Evolutionary conservation across 2,329 filamentous ascomycete genomes (phyloP).

Genomic region (Ilyonectria sp.): DNA sequence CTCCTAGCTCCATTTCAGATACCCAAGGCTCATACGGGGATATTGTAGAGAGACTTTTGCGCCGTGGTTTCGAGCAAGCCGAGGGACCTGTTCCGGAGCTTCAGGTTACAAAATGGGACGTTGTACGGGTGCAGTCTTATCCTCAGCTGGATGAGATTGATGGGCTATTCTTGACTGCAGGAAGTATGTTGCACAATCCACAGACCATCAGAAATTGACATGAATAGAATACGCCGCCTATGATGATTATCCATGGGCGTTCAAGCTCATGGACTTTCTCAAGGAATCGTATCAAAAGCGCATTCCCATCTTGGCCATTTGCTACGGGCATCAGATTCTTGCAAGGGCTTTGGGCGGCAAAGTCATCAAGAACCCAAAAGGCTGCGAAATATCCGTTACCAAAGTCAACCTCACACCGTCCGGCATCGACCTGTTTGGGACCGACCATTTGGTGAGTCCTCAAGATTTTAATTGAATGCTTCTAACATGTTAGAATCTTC

Average conservation of each 20-base stretch:
- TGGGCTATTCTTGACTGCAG: constrained; percentile 11
- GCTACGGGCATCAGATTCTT: constrained; percentile 20
- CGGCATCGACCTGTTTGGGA: constrained; percentile 5
- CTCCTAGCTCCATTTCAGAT: constrained; percentile 11
- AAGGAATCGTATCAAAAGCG: background rate
- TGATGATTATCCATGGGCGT: constrained; percentile 16
- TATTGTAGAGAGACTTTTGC: constrained; percentile 3
- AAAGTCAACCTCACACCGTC: background rate
- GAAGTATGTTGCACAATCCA: background rate
- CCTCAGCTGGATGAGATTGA: constrained; percentile 2
- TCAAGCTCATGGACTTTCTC: constrained; percentile 5
- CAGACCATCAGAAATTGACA: background rate
- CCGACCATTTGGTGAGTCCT: constrained; percentile 5
- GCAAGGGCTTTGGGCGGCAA: constrained; percentile 7
- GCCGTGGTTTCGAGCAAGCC: constrained; percentile 1
- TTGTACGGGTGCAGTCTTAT: constrained; percentile 7
- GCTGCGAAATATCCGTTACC: constrained; percentile 11
- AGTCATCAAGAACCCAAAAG: constrained; percentile 15
- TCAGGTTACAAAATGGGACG: constrained; percentile 12
- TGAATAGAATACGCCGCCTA: constrained; percentile 9
- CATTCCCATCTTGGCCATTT: constrained; percentile 11
- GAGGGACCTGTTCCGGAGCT: background rate
- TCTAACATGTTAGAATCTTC: background rate
- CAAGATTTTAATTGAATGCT: background rate
- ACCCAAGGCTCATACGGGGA: constrained; percentile 16